phyloP scores from a whole-genome alignment of 306 rosid genomes.

The Cicer cuneatum region DNA sequence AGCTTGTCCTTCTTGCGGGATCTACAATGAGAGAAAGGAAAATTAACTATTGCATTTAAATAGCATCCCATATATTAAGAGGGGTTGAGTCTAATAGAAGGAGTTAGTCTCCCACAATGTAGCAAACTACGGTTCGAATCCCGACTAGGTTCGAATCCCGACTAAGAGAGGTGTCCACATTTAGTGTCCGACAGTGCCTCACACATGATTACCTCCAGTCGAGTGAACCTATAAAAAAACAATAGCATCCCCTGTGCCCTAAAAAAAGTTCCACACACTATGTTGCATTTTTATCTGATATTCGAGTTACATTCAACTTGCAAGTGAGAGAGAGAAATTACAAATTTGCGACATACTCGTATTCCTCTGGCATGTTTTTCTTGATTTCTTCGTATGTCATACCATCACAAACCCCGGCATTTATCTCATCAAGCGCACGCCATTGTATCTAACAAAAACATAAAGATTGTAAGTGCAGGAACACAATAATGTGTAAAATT shows the following conservation, averaged over 20 bases:
- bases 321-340: constrained; percentile 36
- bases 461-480: constrained; percentile 9
- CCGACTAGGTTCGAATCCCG: too few species aligned
- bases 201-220: too few species aligned
- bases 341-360: constrained; percentile 67
- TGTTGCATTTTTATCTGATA: constrained; percentile 17
- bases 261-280: constrained; percentile 8
- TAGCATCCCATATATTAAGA: neutral
- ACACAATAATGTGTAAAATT: constrained; percentile 12
- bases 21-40: constrained; percentile 49
- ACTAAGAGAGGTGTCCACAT: too few species aligned
- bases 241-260: constrained; percentile 7
- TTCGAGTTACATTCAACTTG: constrained; percentile 39
- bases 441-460: constrained; percentile 79
- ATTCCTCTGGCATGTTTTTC: constrained; percentile 97
- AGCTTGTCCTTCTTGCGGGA: constrained; percentile 92
- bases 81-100: too few species aligned
- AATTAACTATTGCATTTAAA: constrained; percentile 25
- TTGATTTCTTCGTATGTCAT: constrained; percentile 94
- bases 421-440: constrained; percentile 98
- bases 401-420: constrained; percentile 94
- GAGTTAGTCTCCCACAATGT: too few species aligned
- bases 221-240: neutral
- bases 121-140: too few species aligned
- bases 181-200: too few species aligned